Base-by-base conservation (phyloP, 768 basidiomycete genomes). In the Agaricus sinodeliciosus region DNA sequence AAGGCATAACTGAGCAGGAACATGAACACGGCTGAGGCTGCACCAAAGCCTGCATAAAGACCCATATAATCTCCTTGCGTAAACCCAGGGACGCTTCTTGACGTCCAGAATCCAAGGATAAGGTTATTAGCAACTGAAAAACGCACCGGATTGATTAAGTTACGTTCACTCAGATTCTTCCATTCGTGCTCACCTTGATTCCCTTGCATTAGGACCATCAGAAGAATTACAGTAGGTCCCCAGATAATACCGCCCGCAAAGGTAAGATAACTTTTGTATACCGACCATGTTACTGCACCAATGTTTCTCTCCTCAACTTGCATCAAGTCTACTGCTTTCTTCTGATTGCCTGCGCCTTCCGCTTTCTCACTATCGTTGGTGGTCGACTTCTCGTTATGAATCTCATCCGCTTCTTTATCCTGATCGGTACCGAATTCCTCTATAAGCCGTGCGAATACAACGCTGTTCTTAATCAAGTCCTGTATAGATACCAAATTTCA, bases 31-130 rank as follows among this genome's bases (percentile, higher is more conserved):
- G 78, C 79, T 56, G 76, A 71, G 0, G 73, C 75, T 19, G 69
- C 68, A 49, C 81, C 76, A 28, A 80, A 61, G 3, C 67, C 70
- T 18, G 72, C 73, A 53, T 80, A 80, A 1, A 78, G 64, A 54
- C 67, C 85, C 78, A 91, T 90, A 63, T 91, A 91, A 31, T 82
- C 69, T 0, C 76, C 78, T 62, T 85, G 78, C 3, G 36, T 62
- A 61, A 87, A 84, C 2, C 79, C 76, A 4, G 58, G 54, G 15
- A 89, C 76, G n/a, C 69, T 76, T 15, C 69, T 54, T 0, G 73
- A 71, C 0, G 82, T 81, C 87, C 87, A 91, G 58, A 82, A 87
- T 0, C 86, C 86, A 16, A 91, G 73, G 69, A 85, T 81, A 3
- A 91, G 63, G 28, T 77, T 83, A 57, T 79, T 83, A 0, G 75